A percentile compares a stretch with the other conserved stretches of the same genome.
Conservation (phyloP, 345 rosid species). For the Salix viminalis region DNA sequence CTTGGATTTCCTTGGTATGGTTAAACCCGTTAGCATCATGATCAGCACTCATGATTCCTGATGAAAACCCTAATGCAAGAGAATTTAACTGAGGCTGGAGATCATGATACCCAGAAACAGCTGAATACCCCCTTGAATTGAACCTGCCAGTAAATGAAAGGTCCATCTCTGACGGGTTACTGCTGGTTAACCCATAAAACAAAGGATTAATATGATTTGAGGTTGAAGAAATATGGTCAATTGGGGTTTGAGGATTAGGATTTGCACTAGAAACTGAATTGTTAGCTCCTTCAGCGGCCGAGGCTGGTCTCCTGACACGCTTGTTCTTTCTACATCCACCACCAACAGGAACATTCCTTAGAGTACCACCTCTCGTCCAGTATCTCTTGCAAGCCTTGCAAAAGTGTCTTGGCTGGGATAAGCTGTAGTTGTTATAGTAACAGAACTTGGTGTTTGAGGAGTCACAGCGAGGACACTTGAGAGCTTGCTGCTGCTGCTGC, state of each 20-base stretch:
- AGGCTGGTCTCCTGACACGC: constrained; percentile 47
- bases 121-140: constrained; percentile 30
- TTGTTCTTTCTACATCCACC: constrained; percentile 75
- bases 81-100: constrained; percentile 46
- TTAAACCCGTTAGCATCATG: constrained; percentile 27
- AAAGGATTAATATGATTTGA: constrained; percentile 52
- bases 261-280: constrained; percentile 17
- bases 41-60: constrained; percentile 27
- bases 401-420: constrained; percentile 63
- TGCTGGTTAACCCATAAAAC: constrained; percentile 47
- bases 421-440: constrained; percentile 78
- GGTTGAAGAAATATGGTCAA: constrained; percentile 30
- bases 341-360: constrained; percentile 68
- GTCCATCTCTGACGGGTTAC: constrained; percentile 41
- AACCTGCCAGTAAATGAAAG: constrained; percentile 49
- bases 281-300: constrained; percentile 22
- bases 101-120: constrained; percentile 43
- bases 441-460: constrained; percentile 73
- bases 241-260: constrained; percentile 34
- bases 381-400: constrained; percentile 77
- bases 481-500: constrained; percentile 36
- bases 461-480: constrained; percentile 75
- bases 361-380: constrained; percentile 69
- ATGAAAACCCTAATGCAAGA: constrained; percentile 66
- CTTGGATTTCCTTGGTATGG: constrained; percentile 34